Conservation (phyloP, 139 green algal genomes). For the Trebouxia sp. region DNA sequence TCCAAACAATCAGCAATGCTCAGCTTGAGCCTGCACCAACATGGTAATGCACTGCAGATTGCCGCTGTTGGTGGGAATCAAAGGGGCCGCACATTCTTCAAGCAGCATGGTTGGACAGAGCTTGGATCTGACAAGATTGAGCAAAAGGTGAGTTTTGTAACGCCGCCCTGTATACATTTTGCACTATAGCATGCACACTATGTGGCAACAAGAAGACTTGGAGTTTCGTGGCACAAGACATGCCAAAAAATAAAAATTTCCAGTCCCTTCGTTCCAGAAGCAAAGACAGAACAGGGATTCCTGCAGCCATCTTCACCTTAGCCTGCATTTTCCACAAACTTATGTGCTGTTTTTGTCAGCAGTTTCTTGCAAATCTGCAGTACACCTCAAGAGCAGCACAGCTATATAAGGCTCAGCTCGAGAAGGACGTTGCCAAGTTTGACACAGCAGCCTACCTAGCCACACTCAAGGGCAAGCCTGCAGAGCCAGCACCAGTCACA, state of each 20-base stretch:
- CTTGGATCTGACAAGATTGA: conserved; percentile 92
- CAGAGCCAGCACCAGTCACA: background rate
- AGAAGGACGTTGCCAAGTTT: conserved; percentile 82
- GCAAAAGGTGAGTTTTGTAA: conserved; percentile 71
- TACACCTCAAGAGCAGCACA: conserved; percentile 93
- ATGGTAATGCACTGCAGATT: conserved; percentile 52
- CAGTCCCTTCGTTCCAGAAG: too few species aligned
- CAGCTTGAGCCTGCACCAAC: too few species aligned
- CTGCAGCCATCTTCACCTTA: too few species aligned
- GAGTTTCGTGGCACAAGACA: too few species aligned
- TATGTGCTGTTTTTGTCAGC: too few species aligned
- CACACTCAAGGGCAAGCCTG: background rate
- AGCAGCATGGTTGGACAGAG: conserved; percentile 96
- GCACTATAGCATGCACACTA: too few species aligned
- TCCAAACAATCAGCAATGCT: background rate
- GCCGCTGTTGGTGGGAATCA: conserved; percentile 90
- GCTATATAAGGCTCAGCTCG: conserved; percentile 88
- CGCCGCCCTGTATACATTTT: too few species aligned
- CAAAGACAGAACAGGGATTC: too few species aligned
- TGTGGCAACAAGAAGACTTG: too few species aligned
- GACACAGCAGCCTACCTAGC: conserved; percentile 14
- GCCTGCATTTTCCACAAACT: too few species aligned
- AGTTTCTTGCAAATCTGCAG: too few species aligned
- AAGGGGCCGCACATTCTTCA: conserved; percentile 91
- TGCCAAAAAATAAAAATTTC: too few species aligned